These are phyloP conservation scores for Pseudozyma pruni DNA, from an alignment of 1,284 basidiomycete species.

Conservation along the genomic window DNA sequence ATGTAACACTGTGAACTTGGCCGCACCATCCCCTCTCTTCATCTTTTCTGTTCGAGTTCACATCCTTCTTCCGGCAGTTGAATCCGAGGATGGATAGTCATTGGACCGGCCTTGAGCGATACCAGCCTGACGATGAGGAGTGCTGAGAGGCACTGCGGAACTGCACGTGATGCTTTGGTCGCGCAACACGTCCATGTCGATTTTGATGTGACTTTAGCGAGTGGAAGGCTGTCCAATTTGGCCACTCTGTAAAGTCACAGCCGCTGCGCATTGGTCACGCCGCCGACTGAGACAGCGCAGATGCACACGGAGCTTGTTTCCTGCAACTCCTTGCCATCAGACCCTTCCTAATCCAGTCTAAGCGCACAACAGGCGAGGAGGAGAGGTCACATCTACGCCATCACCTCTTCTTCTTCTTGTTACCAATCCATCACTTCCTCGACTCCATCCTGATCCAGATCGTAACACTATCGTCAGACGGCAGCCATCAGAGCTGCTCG, in stretches of 20 bases:
- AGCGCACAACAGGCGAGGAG: constrained; percentile 16
- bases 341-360: constrained; percentile 23
- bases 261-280: constrained; percentile 6
- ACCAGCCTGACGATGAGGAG: too few species aligned
- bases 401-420: neutral
- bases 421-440: neutral
- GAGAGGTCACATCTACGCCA: too few species aligned
- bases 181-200: constrained; percentile 26
- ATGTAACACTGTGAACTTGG: too few species aligned
- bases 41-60: neutral
- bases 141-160: neutral
- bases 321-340: too few species aligned
- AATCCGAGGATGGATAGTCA: too few species aligned
- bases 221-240: constrained; percentile 10
- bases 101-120: too few species aligned
- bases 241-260: neutral
- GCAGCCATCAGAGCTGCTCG: too few species aligned
- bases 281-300: neutral
- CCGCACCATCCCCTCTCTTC: neutral
- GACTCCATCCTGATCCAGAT: neutral
- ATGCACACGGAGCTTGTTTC: constrained; percentile 35
- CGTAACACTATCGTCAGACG: too few species aligned
- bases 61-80: too few species aligned
- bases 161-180: constrained; percentile 30
- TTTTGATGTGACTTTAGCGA: constrained; percentile 5